These are phyloP conservation scores for Biscutella laevigata DNA, from an alignment of 441 rosid species.

Conservation along the genomic window DNA sequence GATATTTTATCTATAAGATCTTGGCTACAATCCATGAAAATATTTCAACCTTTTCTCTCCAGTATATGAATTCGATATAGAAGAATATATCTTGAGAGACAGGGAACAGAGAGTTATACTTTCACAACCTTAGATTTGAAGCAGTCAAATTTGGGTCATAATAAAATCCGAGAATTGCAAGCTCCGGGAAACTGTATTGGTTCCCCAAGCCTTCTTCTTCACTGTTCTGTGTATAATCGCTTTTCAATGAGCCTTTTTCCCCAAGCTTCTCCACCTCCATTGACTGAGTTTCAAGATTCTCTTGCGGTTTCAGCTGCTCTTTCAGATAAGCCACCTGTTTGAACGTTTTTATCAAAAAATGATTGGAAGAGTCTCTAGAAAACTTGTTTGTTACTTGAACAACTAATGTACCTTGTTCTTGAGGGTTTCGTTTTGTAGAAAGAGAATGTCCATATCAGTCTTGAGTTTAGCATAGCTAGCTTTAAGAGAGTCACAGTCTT, in stretches of 20 bases:
- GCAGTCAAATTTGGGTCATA: conserved; percentile 15
- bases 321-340: conserved; percentile 19
- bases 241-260: conserved; percentile 6
- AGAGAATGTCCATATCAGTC: conserved; percentile 40
- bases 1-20: not conserved
- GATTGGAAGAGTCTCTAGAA: not conserved
- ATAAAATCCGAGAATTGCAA: conserved; percentile 16
- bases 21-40: not conserved
- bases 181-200: conserved; percentile 25
- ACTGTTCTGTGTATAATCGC: not conserved
- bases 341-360: not conserved
- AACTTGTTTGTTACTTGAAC: not conserved
- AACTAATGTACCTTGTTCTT: conserved; percentile 35
- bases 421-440: conserved; percentile 37
- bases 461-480: conserved; percentile 47
- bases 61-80: not conserved
- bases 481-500: conserved; percentile 41
- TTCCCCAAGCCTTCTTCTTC: not conserved
- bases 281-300: conserved; percentile 1
- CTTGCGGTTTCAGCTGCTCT: conserved; percentile 12
- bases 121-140: conserved; percentile 11
- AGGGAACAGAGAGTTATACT: not conserved
- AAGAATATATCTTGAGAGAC: not conserved
- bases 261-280: conserved; percentile 10
- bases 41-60: too few species aligned